phyloP scores from a whole-genome alignment of 805 yeast genomes.

The Starmerella geochares region DNA sequence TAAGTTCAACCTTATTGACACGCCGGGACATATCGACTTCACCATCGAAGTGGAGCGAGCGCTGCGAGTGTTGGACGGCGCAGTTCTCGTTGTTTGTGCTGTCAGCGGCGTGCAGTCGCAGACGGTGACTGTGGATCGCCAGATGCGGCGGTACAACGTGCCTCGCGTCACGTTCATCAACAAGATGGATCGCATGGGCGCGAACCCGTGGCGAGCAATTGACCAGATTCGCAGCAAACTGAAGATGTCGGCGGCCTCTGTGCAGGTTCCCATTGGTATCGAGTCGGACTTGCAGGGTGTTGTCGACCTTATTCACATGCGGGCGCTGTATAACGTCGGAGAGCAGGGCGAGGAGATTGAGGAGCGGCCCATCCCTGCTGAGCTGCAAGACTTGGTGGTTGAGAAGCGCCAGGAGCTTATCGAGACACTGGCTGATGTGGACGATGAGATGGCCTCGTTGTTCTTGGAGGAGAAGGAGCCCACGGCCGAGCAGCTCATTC shows the following conservation, averaged over 20 bases:
- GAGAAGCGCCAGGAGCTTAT: slow-evolving; percentile 79
- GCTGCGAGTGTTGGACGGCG: slow-evolving; percentile 95
- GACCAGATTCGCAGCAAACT: slow-evolving; percentile 81
- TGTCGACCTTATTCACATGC: slow-evolving; percentile 81
- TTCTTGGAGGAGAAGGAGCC: slow-evolving; percentile 87
- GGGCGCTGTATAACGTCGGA: slow-evolving; percentile 69
- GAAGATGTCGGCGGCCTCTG: slow-evolving; percentile 90
- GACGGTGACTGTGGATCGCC: slow-evolving; percentile 97
- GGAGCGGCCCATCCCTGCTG: slow-evolving; percentile 60
- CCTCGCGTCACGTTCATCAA: slow-evolving; percentile 94
- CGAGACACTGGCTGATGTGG: slow-evolving; percentile 95
- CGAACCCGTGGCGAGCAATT: slow-evolving; percentile 91
- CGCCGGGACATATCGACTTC: slow-evolving; percentile 98
- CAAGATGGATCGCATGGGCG: slow-evolving; percentile 99
- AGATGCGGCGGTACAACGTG: slow-evolving; percentile 95
- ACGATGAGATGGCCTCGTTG: slow-evolving; percentile 91
- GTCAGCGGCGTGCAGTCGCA: slow-evolving; percentile 98
- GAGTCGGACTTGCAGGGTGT: slow-evolving; percentile 79
- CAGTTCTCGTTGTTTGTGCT: slow-evolving; percentile 96
- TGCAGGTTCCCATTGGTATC: slow-evolving; percentile 95
- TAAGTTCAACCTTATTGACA: slow-evolving; percentile 91
- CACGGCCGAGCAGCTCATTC: slow-evolving; percentile 67
- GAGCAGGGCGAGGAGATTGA: slow-evolving; percentile 77
- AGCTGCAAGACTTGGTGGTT: slow-evolving; percentile 69
- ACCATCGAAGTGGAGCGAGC: slow-evolving; percentile 98